Evolutionary conservation across 129 eudicot species (phyloP), one percentile per base, ranked within the genome.

Genomic region (Helianthus tuberosus): DNA sequence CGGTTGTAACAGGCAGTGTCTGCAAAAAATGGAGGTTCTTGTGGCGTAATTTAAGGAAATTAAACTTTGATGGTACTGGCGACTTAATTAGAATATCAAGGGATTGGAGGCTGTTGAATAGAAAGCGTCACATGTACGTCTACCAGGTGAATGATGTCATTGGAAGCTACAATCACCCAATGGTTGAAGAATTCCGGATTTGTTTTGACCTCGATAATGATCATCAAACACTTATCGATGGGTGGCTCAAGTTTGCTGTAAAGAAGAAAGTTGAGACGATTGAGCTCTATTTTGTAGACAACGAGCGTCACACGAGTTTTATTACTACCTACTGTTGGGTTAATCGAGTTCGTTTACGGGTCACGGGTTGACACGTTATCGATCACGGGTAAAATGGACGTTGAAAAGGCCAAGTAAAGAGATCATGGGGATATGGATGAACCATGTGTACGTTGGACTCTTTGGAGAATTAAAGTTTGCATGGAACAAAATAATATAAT

Each of bases 71-170:
- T 72, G 77, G 20, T 49, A 41, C 50, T 47, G 78, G 68, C 14
- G 23, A 49, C 39, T 68, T 79, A 49, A 55, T 20, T n/a, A 54
- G 44, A 5, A 64, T 86, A 11, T 55, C 81, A 7, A 49, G 52
- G 15, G 76, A 9, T 36, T 4, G 46, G 46, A 41, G 46, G 46
- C 46, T 41, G 46, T 41, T 41, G 8, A 5, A 5, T 41, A 41
- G 57, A 11, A 77, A 72, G 52, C 64, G 72, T 35, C 20, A 48
- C 7, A 73, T 57, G 54, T 86, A 65, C 65, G 12, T 86, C 8
- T 73, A 69, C 15, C 78, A 77, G 79, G 85, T 79, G 51, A 79
- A 86, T 36, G 77, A 68, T 11, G 84, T 79, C 7, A 43, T 82
- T 44, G 35, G 60, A 55, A 27, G 46, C 66, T 78, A 72, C 63